Evolutionary conservation across 495 filamentous ascomycete genomes (phyloP).

Genomic region (Penicillium robsamsonii): DNA sequence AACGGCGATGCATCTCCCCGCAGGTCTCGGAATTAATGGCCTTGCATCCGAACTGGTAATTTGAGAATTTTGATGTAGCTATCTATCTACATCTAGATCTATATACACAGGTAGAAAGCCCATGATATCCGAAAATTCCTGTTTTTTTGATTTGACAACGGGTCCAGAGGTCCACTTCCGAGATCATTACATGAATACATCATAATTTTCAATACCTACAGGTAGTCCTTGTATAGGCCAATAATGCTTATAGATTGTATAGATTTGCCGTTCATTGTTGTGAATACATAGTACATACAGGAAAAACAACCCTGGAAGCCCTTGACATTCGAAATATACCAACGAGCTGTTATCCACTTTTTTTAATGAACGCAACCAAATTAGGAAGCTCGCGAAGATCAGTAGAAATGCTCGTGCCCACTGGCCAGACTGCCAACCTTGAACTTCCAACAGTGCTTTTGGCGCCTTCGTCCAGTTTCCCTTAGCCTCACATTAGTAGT

Average conservation of each 20-base stretch:
- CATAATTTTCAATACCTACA: background rate
- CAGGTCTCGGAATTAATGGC: background rate
- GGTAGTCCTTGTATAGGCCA: too few species aligned
- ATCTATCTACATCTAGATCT: background rate
- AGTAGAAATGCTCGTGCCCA: background rate
- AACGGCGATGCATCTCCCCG: slow-evolving; percentile 7
- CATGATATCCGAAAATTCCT: background rate
- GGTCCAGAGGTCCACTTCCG: background rate
- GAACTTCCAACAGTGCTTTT: background rate
- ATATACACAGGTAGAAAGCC: background rate
- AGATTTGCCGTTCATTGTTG: background rate
- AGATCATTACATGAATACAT: slow-evolving; percentile 3
- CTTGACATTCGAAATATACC: background rate
- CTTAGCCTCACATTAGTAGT: background rate
- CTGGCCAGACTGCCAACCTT: background rate
- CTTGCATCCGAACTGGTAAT: background rate
- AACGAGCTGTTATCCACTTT: background rate
- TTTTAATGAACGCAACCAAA: background rate
- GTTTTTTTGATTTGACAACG: background rate
- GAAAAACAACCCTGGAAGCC: background rate
- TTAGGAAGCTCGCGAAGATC: background rate
- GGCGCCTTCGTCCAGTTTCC: background rate
- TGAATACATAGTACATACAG: background rate
- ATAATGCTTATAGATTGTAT: background rate
- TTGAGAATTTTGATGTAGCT: background rate